Conservation (phyloP, 2,329 filamentous ascomycete species). For the Trichophyton benhamiae region DNA sequence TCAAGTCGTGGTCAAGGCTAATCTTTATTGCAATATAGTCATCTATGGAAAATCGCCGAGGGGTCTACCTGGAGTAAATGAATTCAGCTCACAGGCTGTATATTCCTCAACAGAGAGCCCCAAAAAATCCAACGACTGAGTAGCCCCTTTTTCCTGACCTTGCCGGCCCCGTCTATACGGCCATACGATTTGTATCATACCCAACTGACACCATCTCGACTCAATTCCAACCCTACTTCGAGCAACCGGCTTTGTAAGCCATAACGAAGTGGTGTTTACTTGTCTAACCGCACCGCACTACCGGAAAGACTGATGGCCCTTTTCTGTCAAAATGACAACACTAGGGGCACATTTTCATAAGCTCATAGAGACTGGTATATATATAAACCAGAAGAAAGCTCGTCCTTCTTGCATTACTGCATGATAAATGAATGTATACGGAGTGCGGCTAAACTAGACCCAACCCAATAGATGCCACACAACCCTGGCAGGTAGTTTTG, state of each 20-base stretch:
- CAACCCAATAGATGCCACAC: background rate
- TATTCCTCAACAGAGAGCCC: background rate
- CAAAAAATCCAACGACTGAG: background rate
- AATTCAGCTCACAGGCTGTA: constrained; percentile 1
- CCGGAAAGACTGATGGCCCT: background rate
- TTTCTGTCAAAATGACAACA: too few species aligned
- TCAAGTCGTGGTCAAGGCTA: background rate
- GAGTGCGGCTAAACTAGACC: background rate
- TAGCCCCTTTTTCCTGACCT: background rate
- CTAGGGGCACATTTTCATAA: too few species aligned
- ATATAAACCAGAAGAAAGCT: background rate
- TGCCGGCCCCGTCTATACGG: background rate
- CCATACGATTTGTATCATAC: background rate
- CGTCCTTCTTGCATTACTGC: background rate
- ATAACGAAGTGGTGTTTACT: background rate
- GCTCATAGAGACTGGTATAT: too few species aligned
- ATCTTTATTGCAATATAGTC: background rate
- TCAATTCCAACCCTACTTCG: background rate
- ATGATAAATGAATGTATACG: background rate
- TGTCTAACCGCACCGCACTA: background rate
- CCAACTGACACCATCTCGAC: background rate
- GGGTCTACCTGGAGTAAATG: constrained; percentile 8
- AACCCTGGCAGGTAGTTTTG: background rate
- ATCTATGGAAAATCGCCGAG: constrained; percentile 8
- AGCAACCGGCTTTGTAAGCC: background rate